Evolutionary conservation across 257 asterid genomes (phyloP).

Genomic region (Primulina eburnea): DNA sequence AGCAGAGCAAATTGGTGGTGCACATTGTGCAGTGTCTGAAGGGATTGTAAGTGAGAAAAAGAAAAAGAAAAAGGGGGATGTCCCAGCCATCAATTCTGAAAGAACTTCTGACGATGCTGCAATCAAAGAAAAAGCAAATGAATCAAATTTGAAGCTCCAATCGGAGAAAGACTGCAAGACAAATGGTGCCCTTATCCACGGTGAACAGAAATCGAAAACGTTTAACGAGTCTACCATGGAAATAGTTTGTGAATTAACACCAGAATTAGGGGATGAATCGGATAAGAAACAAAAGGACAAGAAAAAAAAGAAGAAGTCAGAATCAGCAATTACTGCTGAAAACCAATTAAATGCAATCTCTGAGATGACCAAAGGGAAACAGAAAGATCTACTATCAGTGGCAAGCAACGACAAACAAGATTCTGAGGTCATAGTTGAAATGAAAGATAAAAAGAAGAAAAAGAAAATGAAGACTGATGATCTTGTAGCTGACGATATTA

Average conservation of each 20-base stretch:
- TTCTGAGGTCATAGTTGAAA: constrained; percentile 24
- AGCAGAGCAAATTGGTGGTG: constrained; percentile 20
- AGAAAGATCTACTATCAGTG: constrained; percentile 19
- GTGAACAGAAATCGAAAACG: background rate
- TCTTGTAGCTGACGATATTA: constrained; percentile 23
- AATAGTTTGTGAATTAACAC: background rate
- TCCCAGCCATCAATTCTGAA: background rate
- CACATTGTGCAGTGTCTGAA: background rate
- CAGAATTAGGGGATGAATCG: background rate
- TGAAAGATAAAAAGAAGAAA: constrained; percentile 36
- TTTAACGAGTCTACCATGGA: background rate
- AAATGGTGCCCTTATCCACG: background rate
- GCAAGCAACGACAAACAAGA: constrained; percentile 20
- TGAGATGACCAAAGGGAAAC: constrained; percentile 23
- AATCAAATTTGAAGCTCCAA: background rate
- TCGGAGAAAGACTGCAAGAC: background rate
- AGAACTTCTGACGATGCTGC: background rate
- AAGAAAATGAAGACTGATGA: constrained; percentile 19
- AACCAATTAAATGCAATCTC: background rate
- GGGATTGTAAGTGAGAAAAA: background rate
- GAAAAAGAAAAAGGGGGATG: background rate
- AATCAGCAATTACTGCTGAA: background rate
- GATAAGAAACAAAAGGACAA: background rate
- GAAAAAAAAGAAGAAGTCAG: background rate
- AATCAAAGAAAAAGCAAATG: background rate